Evolutionary conservation across 805 yeast species (phyloP), one percentile per base, ranked within the genome.

Genomic region (Saccharomycodes ludwigii): DNA sequence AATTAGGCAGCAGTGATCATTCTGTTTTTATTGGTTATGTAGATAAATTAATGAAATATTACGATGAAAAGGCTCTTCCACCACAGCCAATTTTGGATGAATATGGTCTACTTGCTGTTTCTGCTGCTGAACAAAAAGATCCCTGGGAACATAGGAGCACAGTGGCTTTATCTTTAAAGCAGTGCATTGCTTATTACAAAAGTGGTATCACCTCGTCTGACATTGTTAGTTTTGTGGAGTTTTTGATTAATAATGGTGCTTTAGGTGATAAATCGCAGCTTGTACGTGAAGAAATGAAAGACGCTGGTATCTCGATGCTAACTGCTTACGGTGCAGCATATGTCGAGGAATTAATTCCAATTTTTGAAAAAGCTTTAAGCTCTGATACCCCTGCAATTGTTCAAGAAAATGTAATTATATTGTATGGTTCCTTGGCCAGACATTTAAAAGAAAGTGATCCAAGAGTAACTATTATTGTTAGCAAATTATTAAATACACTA

Each of bases 391-490:
- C 40, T 16, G 58, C 71, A 5, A 66, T 68, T 15, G 68, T 83
- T 39, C 76, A 76, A 44, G 94, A 85, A 52, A 71, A 81, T 44
- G 78, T 78, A 13, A 81, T 91, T 43, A 78, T 91, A 35, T 61
- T 88, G 27, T 91, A 88, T 47, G 98, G 98, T 44, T 73, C 91
- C 4, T 67, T 86, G 40, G 97, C 95, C 1, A 78, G 80, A 37
- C 95, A 91, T 60, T 66, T 91, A 54, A 61, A 69, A 11, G 44
- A 69, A 0, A 55, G 66, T 15, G 98, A 91, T 47, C 44, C 64
- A 2, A 70, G 95, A 50, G 61, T 86, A 31, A 58, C 63, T 11
- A 54, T 63, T 2, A 80, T 84, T 41, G 71, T 83, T 24, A 74
- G 73, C 18, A 66, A 85, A 44, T 61, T 91, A 39, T 48, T 91